A percentile compares a stretch with the other conserved stretches of the same genome.
Evolutionary conservation across 2,329 filamentous ascomycete genomes (phyloP).

Genomic region (Shiraia bambusicola): DNA sequence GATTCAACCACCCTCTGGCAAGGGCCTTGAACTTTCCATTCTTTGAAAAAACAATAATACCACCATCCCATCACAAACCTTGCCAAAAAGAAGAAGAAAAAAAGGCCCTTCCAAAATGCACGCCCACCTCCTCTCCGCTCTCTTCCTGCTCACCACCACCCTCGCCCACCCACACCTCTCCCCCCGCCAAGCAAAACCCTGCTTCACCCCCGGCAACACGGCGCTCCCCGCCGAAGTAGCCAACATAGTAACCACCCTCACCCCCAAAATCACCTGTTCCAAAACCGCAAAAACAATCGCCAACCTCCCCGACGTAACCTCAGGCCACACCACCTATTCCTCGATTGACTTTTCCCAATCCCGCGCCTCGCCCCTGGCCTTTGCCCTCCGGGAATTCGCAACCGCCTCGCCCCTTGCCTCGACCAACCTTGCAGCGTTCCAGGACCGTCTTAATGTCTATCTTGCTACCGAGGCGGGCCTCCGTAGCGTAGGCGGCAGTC

Average conservation of each 20-base stretch:
- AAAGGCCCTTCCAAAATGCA: conserved; percentile 25
- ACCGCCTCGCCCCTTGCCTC: conserved; percentile 53
- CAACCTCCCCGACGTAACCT: conserved; percentile 59
- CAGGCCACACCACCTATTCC: conserved; percentile 55
- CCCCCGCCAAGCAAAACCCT: conserved; percentile 41
- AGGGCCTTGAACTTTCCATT: not conserved
- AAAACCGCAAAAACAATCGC: conserved; percentile 51
- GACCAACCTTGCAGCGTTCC: conserved; percentile 55
- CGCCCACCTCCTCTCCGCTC: conserved; percentile 9
- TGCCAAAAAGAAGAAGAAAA: not conserved
- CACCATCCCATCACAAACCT: not conserved
- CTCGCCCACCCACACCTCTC: conserved; percentile 12
- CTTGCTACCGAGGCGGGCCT: conserved; percentile 62
- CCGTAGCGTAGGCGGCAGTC: conserved; percentile 54
- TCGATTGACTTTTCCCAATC: conserved; percentile 59
- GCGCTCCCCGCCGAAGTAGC: conserved; percentile 55
- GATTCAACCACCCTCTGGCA: no score
- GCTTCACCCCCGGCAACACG: conserved; percentile 57
- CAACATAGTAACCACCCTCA: conserved; percentile 47
- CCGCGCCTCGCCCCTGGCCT: conserved; percentile 52
- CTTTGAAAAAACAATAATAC: not conserved
- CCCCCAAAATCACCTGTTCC: conserved; percentile 54
- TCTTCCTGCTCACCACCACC: conserved; percentile 17
- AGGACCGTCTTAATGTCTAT: conserved; percentile 58
- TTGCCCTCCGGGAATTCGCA: conserved; percentile 57